Evolutionary conservation across 768 basidiomycete species (phyloP).

Genomic region (Hypholoma fasciculare): DNA sequence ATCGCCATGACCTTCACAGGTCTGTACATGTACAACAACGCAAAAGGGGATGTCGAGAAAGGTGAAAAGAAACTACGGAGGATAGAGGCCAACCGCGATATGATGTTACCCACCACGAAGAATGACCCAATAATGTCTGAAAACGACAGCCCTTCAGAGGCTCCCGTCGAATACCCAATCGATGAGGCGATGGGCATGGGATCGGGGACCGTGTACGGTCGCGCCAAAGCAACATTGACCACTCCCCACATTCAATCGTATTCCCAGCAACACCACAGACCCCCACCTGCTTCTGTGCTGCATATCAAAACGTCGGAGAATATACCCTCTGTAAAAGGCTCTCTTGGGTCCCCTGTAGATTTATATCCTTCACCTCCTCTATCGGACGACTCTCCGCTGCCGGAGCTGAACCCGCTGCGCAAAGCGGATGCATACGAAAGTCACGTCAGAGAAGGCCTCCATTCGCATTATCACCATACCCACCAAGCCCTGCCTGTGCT

Average conservation of each 20-base stretch:
- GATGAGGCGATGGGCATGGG: constrained; percentile 37
- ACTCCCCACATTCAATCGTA: constrained; percentile 10
- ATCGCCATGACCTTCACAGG: constrained; percentile 89
- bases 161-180: constrained; percentile 17
- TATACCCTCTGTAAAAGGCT: constrained; percentile 19
- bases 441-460: constrained; percentile 1
- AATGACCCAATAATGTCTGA: constrained; percentile 52
- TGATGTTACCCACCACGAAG: constrained; percentile 70
- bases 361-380: constrained; percentile 54
- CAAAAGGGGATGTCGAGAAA: constrained; percentile 89
- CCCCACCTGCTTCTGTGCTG: constrained; percentile 13
- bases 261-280: constrained; percentile 20
- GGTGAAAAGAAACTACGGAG: constrained; percentile 88
- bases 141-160: constrained; percentile 34
- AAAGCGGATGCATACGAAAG: constrained; percentile 1
- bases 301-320: constrained; percentile 25
- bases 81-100: constrained; percentile 68
- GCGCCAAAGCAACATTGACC: constrained; percentile 34
- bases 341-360: constrained; percentile 29
- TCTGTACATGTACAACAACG: constrained; percentile 93
- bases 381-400: constrained; percentile 34
- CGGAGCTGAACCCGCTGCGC: constrained; percentile 25
- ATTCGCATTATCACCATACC: constrained; percentile 7
- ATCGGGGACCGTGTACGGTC: constrained; percentile 35
- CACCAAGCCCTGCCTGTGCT: constrained; percentile 2